These are phyloP conservation scores for Phytophthora megakarya DNA, from an alignment of 352 stramenopile species.

Conservation along the genomic window DNA sequence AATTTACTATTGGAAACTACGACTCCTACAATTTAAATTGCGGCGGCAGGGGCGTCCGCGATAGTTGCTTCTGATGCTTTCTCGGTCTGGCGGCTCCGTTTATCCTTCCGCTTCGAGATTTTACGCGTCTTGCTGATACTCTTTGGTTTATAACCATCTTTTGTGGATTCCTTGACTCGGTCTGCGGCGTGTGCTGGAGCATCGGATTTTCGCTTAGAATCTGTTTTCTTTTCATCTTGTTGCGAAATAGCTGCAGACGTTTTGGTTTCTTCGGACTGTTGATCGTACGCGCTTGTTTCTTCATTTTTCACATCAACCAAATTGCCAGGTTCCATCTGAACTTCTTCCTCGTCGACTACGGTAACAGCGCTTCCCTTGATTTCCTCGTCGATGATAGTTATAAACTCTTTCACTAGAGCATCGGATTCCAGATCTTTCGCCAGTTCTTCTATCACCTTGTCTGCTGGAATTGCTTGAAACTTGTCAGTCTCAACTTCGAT, in stretches of 20 bases:
- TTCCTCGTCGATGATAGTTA: conserved; percentile 11
- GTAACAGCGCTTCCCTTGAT: conserved; percentile 3
- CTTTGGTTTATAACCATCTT: conserved; percentile 2
- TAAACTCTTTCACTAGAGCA: background rate
- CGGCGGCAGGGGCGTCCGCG: conserved; percentile 1
- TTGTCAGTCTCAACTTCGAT: conserved; percentile 1
- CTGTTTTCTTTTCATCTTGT: background rate
- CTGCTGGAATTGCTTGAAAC: background rate
- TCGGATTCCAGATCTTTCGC: conserved; percentile 2
- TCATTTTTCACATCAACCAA: background rate
- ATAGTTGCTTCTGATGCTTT: conserved; percentile 8
- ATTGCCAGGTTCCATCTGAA: background rate
- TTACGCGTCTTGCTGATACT: conserved; percentile 17
- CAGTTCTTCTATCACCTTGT: conserved; percentile 10
- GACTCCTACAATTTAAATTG: conserved; percentile 24
- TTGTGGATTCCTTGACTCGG: background rate
- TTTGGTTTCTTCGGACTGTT: conserved; percentile 1
- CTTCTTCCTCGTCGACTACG: conserved; percentile 2
- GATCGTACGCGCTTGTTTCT: conserved; percentile 7
- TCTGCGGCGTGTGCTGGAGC: background rate
- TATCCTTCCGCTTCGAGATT: conserved; percentile 13
- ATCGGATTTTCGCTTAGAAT: conserved; percentile 3
- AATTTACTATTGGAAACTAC: conserved; percentile 38
- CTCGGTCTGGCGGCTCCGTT: conserved; percentile 8
- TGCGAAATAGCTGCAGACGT: background rate